Conservation (phyloP, 129 eudicot species). For the Helianthus annuus region HanXRQr2.0-SUNRISE NC_035433.2:1030309-1030808, state of each 20-base stretch:
- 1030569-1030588: neutral
- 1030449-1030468: neutral
- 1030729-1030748: neutral
- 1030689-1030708: neutral
- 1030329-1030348: neutral
- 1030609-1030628: neutral
- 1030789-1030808: neutral
- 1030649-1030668: neutral
- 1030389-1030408: neutral
- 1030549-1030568: neutral
- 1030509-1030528: neutral
- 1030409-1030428: constrained; percentile 1
- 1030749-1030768: neutral
- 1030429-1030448: neutral
- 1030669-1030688: neutral
- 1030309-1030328: neutral
- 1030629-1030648: neutral
- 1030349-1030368: neutral
- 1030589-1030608: neutral
- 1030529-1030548: neutral
- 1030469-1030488: neutral
- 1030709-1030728: neutral
- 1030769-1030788: neutral
- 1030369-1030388: neutral
- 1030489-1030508: neutral